phyloP scores from a whole-genome alignment of 306 rosid genomes.

The Ceratonia siliqua region DNA sequence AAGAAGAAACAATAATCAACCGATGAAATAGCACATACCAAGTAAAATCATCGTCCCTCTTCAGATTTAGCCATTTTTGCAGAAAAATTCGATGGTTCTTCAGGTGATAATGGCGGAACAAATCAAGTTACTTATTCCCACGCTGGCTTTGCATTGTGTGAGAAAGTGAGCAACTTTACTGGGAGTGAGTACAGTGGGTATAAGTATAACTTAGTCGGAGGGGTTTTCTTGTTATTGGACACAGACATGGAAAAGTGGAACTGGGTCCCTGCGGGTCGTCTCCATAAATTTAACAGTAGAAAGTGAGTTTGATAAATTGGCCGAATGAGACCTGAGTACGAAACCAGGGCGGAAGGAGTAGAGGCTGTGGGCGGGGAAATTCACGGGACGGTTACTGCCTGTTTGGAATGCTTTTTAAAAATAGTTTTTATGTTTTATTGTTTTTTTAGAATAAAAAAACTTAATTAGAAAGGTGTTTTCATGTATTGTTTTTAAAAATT shows the following conservation, averaged over 20 bases:
- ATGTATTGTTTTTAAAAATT: too few species aligned
- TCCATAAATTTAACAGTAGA: not conserved
- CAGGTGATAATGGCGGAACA: not conserved
- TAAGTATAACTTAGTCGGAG: slow-evolving; percentile 31
- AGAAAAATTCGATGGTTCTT: not conserved
- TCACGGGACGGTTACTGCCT: not conserved
- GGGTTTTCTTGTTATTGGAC: slow-evolving; percentile 32
- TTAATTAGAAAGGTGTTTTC: too few species aligned
- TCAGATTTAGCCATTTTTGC: not conserved
- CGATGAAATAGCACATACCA: not conserved
- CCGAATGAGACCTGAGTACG: not conserved
- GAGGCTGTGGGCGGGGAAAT: not conserved
- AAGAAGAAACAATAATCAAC: not conserved
- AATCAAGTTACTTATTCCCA: not conserved
- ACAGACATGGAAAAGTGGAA: not conserved
- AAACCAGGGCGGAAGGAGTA: not conserved
- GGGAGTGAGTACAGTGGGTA: not conserved
- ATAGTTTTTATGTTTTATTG: too few species aligned
- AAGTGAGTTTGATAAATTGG: not conserved
- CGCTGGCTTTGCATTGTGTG: not conserved
- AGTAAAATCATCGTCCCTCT: not conserved
- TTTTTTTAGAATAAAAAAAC: too few species aligned
- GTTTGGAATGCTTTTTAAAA: too few species aligned
- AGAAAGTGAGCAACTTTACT: slow-evolving; percentile 30
- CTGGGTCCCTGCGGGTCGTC: not conserved